phyloP scores from a whole-genome alignment of 2,329 filamentous ascomycete species.

The Ceratocystis variospora region DNA sequence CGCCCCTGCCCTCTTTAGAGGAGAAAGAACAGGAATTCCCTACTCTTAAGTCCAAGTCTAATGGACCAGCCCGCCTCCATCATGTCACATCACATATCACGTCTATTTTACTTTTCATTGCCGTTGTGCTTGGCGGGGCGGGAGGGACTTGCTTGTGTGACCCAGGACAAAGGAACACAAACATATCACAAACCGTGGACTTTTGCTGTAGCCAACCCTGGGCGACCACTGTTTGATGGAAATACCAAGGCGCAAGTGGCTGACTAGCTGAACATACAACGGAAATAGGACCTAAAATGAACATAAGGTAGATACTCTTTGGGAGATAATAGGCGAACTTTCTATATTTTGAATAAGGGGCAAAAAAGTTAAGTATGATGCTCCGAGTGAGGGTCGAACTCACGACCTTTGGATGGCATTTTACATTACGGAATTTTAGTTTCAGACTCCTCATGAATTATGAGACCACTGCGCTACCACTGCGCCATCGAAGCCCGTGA shows the following conservation, averaged over 20 bases:
- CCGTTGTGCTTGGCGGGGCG: not conserved
- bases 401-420: conserved; percentile 20
- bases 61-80: not conserved
- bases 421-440: conserved; percentile 6
- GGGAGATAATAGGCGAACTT: not conserved
- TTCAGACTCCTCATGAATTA: conserved; percentile 19
- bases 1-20: not conserved
- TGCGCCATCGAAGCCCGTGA: conserved; percentile 18
- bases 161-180: not conserved
- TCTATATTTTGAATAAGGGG: not conserved
- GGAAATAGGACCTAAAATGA: not conserved
- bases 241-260: not conserved
- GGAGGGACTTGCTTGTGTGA: not conserved
- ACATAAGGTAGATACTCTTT: not conserved
- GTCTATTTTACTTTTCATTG: not conserved
- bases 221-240: too few species aligned
- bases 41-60: not conserved
- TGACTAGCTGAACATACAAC: not conserved
- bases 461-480: conserved; percentile 19
- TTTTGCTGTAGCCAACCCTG: too few species aligned
- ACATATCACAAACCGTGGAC: not conserved
- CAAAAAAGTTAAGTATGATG: conserved; percentile 10
- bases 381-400: conserved; percentile 21
- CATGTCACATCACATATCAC: not conserved
- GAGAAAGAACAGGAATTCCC: not conserved